Evolutionary conservation across 441 rosid species (phyloP).

Genomic region (Pelargonium cotyledonis): DNA sequence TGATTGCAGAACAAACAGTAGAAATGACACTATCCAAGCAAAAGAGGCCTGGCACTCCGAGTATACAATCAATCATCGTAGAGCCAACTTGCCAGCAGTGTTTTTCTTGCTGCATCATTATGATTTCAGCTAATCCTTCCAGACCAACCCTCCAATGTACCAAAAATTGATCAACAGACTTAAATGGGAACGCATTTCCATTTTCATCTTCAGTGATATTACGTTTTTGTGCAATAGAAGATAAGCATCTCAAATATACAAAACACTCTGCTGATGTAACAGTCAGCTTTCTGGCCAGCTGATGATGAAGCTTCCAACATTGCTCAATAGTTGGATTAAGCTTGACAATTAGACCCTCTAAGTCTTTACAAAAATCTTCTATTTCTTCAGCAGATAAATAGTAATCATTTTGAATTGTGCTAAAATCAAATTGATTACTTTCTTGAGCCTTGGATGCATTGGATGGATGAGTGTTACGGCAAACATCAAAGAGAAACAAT

Average conservation of each 20-base stretch:
- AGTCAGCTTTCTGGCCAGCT: conserved; percentile 51
- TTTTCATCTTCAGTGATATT: conserved; percentile 29
- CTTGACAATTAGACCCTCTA: conserved; percentile 42
- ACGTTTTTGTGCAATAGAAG: conserved; percentile 35
- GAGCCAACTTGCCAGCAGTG: conserved; percentile 76
- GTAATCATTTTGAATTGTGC: conserved; percentile 22
- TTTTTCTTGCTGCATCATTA: conserved; percentile 42
- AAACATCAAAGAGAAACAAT: conserved; percentile 48
- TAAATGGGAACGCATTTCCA: conserved; percentile 29
- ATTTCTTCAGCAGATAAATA: conserved; percentile 43
- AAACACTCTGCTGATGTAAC: conserved; percentile 51
- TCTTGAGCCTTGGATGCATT: conserved; percentile 31
- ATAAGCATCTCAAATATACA: conserved; percentile 50
- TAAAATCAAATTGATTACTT: conserved; percentile 21
- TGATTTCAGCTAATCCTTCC: conserved; percentile 49
- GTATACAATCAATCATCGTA: conserved; percentile 60
- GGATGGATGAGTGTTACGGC: conserved; percentile 20
- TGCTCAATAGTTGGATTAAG: conserved; percentile 51
- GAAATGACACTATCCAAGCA: conserved; percentile 36
- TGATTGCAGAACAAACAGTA: conserved; percentile 46
- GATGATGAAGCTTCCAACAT: conserved; percentile 66
- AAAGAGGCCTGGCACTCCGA: conserved; percentile 45
- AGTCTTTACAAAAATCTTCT: conserved; percentile 44
- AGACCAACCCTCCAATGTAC: conserved; percentile 46
- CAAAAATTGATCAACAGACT: conserved; percentile 32